A percentile compares a stretch with the other conserved stretches of the same genome.
Conservation (phyloP, 2,329 filamentous ascomycete genomes). For the Capronia americana region DNA sequence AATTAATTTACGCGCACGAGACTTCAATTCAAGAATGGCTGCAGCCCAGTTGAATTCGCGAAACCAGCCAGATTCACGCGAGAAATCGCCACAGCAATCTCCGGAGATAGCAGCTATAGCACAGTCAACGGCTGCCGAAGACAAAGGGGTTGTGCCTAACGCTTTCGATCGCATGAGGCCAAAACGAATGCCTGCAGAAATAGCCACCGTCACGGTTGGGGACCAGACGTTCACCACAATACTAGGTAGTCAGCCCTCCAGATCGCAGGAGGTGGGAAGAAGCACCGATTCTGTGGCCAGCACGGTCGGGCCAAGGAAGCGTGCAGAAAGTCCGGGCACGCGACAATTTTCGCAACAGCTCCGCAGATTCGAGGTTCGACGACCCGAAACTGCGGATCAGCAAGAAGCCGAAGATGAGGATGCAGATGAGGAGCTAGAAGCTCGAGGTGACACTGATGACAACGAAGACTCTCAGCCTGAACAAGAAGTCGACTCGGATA, state of each 20-base stretch:
- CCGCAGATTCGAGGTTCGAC: slow-evolving; percentile 30
- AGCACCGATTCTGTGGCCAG: slow-evolving; percentile 9
- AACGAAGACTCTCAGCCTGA: slow-evolving; percentile 58
- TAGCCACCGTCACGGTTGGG: slow-evolving; percentile 78
- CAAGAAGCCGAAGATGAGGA: slow-evolving; percentile 41
- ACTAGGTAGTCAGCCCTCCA: slow-evolving; percentile 63
- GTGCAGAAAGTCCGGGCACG: slow-evolving; percentile 11
- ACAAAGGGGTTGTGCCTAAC: slow-evolving; percentile 58
- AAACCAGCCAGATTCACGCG: background rate
- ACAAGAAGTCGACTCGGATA: slow-evolving; percentile 3
- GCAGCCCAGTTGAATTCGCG: slow-evolving; percentile 34
- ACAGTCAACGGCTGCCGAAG: slow-evolving; percentile 42
- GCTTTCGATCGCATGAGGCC: slow-evolving; percentile 70
- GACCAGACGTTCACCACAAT: slow-evolving; percentile 69
- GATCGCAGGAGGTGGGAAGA: slow-evolving; percentile 22
- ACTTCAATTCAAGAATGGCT: slow-evolving; percentile 43
- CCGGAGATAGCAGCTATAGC: slow-evolving; percentile 41
- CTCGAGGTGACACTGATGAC: slow-evolving; percentile 44
- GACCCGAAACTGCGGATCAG: slow-evolving; percentile 34
- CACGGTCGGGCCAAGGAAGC: background rate
- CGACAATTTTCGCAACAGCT: slow-evolving; percentile 35
- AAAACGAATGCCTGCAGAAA: slow-evolving; percentile 66
- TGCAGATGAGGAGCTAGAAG: background rate
- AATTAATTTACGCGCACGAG: slow-evolving; percentile 39
- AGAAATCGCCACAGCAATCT: slow-evolving; percentile 2